Percentiles rank a stretch among this genome's conserved stretches.
phyloP scores from a whole-genome alignment of 148 eudicot genomes.

The Chenopodium formosanum region DNA sequence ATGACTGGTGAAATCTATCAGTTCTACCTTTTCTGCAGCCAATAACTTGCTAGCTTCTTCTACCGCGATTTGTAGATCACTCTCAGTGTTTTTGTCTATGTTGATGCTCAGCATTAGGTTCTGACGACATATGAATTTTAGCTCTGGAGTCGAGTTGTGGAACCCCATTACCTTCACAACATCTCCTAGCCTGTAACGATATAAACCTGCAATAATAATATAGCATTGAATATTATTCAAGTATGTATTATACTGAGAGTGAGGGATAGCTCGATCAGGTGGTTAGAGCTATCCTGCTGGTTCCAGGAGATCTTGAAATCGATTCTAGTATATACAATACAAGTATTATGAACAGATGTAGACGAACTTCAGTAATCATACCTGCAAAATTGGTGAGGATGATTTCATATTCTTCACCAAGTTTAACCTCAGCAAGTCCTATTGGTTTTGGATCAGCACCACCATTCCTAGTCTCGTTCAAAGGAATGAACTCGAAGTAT shows the following conservation, averaged over 20 bases:
- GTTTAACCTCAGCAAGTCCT: slow-evolving; percentile 70
- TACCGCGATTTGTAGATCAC: slow-evolving; percentile 68
- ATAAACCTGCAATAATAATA: slow-evolving; percentile 53
- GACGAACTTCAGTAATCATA: slow-evolving; percentile 12
- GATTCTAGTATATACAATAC: too few species aligned
- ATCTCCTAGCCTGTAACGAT: slow-evolving; percentile 85
- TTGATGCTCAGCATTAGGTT: slow-evolving; percentile 77
- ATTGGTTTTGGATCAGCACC: slow-evolving; percentile 52
- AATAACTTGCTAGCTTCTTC: slow-evolving; percentile 60
- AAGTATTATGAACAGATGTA: neutral
- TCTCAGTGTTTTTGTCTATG: slow-evolving; percentile 96
- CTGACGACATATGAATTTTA: slow-evolving; percentile 74
- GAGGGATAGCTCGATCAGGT: too few species aligned
- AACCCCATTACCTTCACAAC: slow-evolving; percentile 69
- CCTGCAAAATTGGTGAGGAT: slow-evolving; percentile 85
- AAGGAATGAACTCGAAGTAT: slow-evolving; percentile 81
- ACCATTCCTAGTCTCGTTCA: slow-evolving; percentile 34
- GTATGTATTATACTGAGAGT: too few species aligned
- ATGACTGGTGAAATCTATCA: slow-evolving; percentile 79
- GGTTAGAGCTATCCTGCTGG: too few species aligned
- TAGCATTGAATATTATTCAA: too few species aligned
- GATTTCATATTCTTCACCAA: slow-evolving; percentile 89
- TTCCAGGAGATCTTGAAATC: too few species aligned
- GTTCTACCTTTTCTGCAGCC: slow-evolving; percentile 52
- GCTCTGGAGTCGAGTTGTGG: slow-evolving; percentile 83